phyloP scores from a whole-genome alignment of 163 green algal species.

The Prototheca cutis region DNA sequence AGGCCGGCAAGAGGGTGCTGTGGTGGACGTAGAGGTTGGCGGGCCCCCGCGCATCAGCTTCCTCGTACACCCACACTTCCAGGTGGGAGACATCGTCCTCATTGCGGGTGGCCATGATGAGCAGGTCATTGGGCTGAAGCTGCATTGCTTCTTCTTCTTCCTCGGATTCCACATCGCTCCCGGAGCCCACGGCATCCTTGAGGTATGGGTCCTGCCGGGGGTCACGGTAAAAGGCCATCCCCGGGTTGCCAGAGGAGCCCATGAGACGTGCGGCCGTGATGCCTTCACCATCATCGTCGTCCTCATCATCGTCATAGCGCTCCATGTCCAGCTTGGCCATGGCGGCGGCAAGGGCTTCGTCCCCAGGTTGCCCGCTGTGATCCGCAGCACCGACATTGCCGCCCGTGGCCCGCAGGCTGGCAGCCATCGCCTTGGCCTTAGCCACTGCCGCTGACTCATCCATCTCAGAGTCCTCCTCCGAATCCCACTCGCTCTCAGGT shows the following conservation, averaged over 20 bases:
- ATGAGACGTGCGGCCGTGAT: conserved; percentile 32
- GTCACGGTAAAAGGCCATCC: conserved; percentile 28
- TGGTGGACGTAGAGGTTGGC: conserved; percentile 95
- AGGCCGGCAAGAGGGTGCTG: conserved; percentile 85
- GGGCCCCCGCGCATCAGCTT: conserved; percentile 50
- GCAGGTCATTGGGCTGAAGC: conserved; percentile 63
- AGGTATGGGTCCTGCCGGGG: conserved; percentile 56
- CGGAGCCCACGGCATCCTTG: conserved; percentile 23
- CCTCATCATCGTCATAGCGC: conserved; percentile 67
- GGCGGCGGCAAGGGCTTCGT: conserved; percentile 40
- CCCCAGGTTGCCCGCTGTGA: not conserved
- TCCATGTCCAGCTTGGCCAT: conserved; percentile 89
- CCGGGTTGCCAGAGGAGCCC: conserved; percentile 34
- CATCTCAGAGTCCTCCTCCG: conserved; percentile 17
- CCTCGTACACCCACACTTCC: conserved; percentile 93
- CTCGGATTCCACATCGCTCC: conserved; percentile 54
- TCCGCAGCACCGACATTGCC: not conserved
- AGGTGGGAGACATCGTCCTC: conserved; percentile 91
- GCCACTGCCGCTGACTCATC: conserved; percentile 32
- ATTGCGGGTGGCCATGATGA: conserved; percentile 80
- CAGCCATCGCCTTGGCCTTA: conserved; percentile 24
- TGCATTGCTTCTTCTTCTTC: conserved; percentile 61
- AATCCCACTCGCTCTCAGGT: conserved; percentile 4
- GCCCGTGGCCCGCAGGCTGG: conserved; percentile 13
- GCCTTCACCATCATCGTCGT: conserved; percentile 33